Evolutionary conservation across 768 basidiomycete genomes (phyloP).

Genomic region (Crepidotus variabilis): DNA sequence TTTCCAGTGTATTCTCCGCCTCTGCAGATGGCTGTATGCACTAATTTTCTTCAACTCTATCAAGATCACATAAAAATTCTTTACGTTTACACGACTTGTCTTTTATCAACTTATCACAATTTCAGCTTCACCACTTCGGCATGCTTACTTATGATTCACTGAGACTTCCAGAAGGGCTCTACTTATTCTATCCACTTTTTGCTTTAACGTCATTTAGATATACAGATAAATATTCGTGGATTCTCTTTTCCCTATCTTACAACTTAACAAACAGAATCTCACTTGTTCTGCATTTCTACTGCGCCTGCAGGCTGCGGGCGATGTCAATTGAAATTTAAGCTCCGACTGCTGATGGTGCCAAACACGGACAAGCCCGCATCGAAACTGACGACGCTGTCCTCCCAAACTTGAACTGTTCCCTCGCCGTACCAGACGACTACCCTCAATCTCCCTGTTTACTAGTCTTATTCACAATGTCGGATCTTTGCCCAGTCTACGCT

Average conservation of each 20-base stretch:
- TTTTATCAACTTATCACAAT: not conserved
- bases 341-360: not conserved
- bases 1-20: not conserved
- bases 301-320: too few species aligned
- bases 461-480: constrained; percentile 26
- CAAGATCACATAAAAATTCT: not conserved
- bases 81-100: not conserved
- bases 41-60: not conserved
- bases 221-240: not conserved
- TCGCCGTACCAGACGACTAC: not conserved
- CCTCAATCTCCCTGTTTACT: not conserved
- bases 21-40: not conserved
- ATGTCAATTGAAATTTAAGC: not conserved
- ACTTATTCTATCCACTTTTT: not conserved
- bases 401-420: not conserved
- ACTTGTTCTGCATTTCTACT: too few species aligned
- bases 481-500: constrained; percentile 90
- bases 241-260: not conserved
- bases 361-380: not conserved
- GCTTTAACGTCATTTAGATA: not conserved
- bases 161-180: not conserved
- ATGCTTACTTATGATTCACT: not conserved
- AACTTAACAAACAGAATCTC: too few species aligned
- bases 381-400: constrained; percentile 13
- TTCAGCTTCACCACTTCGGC: not conserved